Base-by-base conservation (phyloP, 352 stramenopile species). In the Globisporangium radiosum region DNA sequence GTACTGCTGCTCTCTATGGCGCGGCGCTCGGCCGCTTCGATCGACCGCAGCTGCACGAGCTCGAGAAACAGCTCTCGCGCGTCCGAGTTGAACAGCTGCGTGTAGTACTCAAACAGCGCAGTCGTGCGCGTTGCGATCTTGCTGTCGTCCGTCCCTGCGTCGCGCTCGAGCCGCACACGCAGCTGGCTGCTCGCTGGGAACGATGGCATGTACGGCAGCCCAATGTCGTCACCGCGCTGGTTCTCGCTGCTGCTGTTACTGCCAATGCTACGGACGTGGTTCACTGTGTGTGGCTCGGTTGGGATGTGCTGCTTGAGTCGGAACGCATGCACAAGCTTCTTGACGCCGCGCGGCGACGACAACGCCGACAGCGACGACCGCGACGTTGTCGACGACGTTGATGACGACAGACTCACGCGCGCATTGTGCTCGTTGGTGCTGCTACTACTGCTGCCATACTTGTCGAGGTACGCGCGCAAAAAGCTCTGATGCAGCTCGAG, bases 71-170 rank as follows among this genome's bases (percentile, higher is more conserved):
- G 63, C 52, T 83, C 76, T 8, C 70, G 63, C 8, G 85, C 76
- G 5, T 83, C 71, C 51, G 75, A 81, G 60, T 85, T 87, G 65
- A 89, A 86, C 17, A 87, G 57, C 57, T 73, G 66, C n/a, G 71
- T 71, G 66, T 87, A 89, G 52, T 89, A 89, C 45, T 75, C 68
- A 36, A 89, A 89, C 0, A 89, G 63, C 13, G 73, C 79, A 4
- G 65, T 51, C 8, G 66, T 73, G 33, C 76, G 70, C 8, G 57
- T 60, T 36, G 70, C 54, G 39, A 81, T 73, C 59, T 87, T 89
- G 51, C 59, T 69, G 44, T 89, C 76, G 54, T 82, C 80, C 40
- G 79, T 74, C 5, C 66, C 70, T 25, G 81, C 70, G 6, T 51
- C 63, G 36, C 59, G 68, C 59, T 87, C 75, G 8, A 87, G 57